Evolutionary conservation across 139 green algal species (phyloP), one percentile per base, ranked within the genome.

Genomic region (Asterochloris erici): DNA sequence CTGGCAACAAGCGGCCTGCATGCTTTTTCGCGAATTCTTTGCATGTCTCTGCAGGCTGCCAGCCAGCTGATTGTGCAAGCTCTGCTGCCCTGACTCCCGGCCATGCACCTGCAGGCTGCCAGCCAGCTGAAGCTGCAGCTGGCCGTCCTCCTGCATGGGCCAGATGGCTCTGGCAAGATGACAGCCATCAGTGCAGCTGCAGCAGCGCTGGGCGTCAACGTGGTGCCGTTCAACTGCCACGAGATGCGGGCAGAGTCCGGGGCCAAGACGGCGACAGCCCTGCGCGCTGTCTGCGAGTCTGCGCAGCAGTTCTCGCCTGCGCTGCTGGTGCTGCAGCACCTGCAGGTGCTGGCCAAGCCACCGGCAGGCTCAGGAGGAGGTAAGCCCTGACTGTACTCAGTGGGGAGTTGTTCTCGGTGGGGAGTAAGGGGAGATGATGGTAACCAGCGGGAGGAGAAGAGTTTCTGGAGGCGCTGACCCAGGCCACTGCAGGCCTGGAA

Each of bases 151-250:
- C 82, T 97, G 69, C 83, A 89, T 63, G 94, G 92, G 0, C 92
- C 94, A 0, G 60, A 73, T 0, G 94, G 94, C 74, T 86, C 81
- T 61, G 94, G 94, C 19, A 84, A 84, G 54, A 63, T 63, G 12
- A 95, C 90, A 0, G 91, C 91, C 12, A 90, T 75, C 4, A 63
- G 75, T 10, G 93, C 92, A 0, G 92, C 92, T 4, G 91, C 93
- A 9, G 90, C 89, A 1, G 94, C 93, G 0, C 78, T 94, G n/a
- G 93, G 93, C n/a, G 79, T 91, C 81, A 87, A 97, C 63, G 71
- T 91, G 26, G 84, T 94, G 82, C 74, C 75, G 16, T 88, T 86
- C 26, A 93, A 84, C 85, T 93, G 90, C 68, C 82, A 91, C 47
- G 92, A 95, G 14, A 66, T 97, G 26, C 81, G 64, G 23, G 79